These are phyloP conservation scores for Coemansia asiatica DNA, from an alignment of 192 early-diverging fungal genomes.

Conservation along the genomic window DNA sequence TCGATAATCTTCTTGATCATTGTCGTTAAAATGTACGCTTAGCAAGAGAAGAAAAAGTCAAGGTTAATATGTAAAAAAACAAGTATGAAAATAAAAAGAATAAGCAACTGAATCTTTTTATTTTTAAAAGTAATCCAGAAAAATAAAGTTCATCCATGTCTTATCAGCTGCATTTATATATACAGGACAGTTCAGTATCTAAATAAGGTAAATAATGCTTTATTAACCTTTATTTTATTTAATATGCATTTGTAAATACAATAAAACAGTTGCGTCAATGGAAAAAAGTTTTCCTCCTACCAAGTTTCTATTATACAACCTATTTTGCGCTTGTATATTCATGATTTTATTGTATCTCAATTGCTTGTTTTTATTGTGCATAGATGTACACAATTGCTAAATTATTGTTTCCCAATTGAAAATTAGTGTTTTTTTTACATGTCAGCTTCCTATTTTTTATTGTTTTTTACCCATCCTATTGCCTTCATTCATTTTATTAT, in stretches of 20 bases:
- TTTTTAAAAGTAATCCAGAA: background rate
- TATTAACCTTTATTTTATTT: background rate
- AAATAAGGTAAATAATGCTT: too few relatives aligned
- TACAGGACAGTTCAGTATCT: background rate
- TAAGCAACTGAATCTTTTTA: background rate
- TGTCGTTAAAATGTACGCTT: background rate
- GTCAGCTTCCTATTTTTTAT: background rate
- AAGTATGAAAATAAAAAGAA: background rate
- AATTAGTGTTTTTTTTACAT: background rate
- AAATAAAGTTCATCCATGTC: background rate
- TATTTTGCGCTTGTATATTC: background rate
- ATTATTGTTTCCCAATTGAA: background rate
- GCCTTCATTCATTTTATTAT: background rate
- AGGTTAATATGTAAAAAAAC: background rate
- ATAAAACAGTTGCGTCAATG: background rate
- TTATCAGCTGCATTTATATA: background rate
- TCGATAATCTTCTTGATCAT: slow-evolving; percentile 5
- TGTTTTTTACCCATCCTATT: background rate
- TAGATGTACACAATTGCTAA: background rate
- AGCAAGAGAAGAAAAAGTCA: background rate
- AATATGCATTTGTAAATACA: background rate
- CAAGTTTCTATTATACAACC: background rate
- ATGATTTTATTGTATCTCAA: background rate
- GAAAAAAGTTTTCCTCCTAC: background rate
- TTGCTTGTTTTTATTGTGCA: background rate